Percentiles rank a stretch among this genome's conserved stretches.
Conservation (phyloP, 495 filamentous ascomycete genomes). For the Lichina pygmaea region DNA sequence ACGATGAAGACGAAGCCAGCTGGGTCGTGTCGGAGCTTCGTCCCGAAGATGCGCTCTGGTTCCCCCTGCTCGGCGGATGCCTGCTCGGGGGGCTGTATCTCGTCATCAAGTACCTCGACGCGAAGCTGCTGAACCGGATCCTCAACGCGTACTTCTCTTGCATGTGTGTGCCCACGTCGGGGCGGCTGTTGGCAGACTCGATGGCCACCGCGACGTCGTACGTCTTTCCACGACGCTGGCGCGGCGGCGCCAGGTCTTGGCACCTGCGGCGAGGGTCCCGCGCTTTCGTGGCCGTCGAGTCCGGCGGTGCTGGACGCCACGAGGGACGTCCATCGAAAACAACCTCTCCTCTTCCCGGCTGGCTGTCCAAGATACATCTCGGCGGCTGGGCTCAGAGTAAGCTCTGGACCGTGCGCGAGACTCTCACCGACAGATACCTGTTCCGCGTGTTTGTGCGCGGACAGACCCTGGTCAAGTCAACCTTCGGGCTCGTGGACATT, state of each 20-base stretch:
- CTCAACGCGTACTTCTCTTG: slow-evolving; percentile 63
- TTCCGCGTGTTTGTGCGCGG: slow-evolving; percentile 19
- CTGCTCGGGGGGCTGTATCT: slow-evolving; percentile 60
- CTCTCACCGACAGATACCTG: slow-evolving; percentile 20
- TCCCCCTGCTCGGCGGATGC: slow-evolving; percentile 54
- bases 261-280: not conserved
- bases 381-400: slow-evolving; percentile 8
- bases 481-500: slow-evolving; percentile 26
- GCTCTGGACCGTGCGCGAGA: slow-evolving; percentile 22
- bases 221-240: slow-evolving; percentile 42
- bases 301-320: not conserved
- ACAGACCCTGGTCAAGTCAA: slow-evolving; percentile 16
- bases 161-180: slow-evolving; percentile 49
- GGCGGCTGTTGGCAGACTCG: slow-evolving; percentile 37
- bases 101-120: slow-evolving; percentile 70
- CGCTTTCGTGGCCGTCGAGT: not conserved
- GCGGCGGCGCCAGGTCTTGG: slow-evolving; percentile 6
- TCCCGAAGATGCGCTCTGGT: slow-evolving; percentile 61
- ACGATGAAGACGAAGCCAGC: slow-evolving; percentile 22
- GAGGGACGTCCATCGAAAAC: not conserved
- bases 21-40: slow-evolving; percentile 47
- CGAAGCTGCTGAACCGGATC: slow-evolving; percentile 56
- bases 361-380: slow-evolving; percentile 16
- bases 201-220: slow-evolving; percentile 37
- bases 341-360: slow-evolving; percentile 25